Base-by-base conservation (phyloP, 2,329 filamentous ascomycete genomes). In the Xylariales sp. region DNA sequence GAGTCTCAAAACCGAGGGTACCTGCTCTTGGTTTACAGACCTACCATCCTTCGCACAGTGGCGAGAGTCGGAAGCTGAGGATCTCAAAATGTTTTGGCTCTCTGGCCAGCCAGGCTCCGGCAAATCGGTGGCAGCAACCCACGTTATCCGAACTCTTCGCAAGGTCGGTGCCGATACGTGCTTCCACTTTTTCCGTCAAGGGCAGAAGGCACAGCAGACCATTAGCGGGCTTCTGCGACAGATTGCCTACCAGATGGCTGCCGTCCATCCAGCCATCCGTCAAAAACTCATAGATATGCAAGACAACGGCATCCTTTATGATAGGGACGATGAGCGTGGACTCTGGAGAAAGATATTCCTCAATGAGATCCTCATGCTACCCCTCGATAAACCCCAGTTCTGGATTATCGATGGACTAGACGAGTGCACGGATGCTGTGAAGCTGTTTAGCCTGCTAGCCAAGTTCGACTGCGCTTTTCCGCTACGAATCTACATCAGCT, bases 351-450 rank as follows among this genome's bases (percentile, higher is more conserved):
- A 54, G 34, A 1, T 63, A 0, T 62, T 62, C 35, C 36, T 49
- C 4, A 51, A 47, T 5, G 42, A 54, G 4, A 59, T 63, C 6
- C 50, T 61, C 13, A 53, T 54, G 35, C 39, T 48, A 6, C 34
- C 28, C 4, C 38, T 48, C 11, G 25, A 40, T 11, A 30, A 40
- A 15, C 40, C 45, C 14, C 54, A 61, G 16, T 60, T 50, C 29
- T 61, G 57, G 58, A 49, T 63, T 0, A 51, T 64, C 18, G 61
- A 64, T 45, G 60, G 53, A 2, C 18, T 62, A 6, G 60, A 63
- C 38, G 59, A 63, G 38, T 63, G 57, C 14, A 8, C 29, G 10
- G 14, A 15, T 16, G 29, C 29, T 7, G 16, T 15, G 10, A 12
- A 8, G 29, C 7, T 30, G 29, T 30, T 29, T 31, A 40, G n/a